These are phyloP conservation scores for Botryotinia calthae DNA, from an alignment of 2,329 filamentous ascomycete species.

Conservation along the genomic window DNA sequence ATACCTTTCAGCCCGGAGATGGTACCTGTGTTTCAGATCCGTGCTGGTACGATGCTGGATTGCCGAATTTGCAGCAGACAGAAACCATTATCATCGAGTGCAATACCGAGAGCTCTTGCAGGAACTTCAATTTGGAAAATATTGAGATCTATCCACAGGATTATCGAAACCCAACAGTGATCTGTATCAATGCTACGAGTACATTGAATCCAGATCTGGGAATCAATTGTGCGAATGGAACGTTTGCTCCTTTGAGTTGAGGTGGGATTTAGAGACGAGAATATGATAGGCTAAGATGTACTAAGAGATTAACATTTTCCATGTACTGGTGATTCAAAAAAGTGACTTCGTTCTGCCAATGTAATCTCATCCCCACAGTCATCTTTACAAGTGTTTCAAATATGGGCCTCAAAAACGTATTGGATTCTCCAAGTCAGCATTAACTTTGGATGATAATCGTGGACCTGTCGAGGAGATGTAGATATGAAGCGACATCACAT, in stretches of 20 bases:
- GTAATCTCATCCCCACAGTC: not conserved
- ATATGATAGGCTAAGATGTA: not conserved
- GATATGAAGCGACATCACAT: not conserved
- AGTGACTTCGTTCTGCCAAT: not conserved
- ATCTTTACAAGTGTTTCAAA: not conserved
- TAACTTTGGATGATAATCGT: not conserved
- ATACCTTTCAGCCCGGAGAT: slow-evolving; percentile 44
- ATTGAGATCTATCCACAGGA: slow-evolving; percentile 40
- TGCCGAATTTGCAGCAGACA: slow-evolving; percentile 42
- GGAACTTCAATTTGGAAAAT: slow-evolving; percentile 38
- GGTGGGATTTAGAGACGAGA: not conserved
- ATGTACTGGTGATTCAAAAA: not conserved
- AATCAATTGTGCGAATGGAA: slow-evolving; percentile 41
- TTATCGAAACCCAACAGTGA: slow-evolving; percentile 33
- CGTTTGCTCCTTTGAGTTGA: slow-evolving; percentile 27
- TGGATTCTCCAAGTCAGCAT: not conserved
- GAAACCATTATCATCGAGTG: slow-evolving; percentile 45
- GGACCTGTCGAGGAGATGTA: not conserved
- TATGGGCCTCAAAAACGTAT: not conserved
- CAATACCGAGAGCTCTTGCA: slow-evolving; percentile 43
- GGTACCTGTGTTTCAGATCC: slow-evolving; percentile 44
- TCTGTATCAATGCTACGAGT: slow-evolving; percentile 41
- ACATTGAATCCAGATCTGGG: slow-evolving; percentile 40
- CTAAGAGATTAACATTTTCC: not conserved
- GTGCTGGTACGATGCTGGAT: slow-evolving; percentile 45